These are phyloP conservation scores for Suillus occidentalis DNA, from an alignment of 768 basidiomycete species.

Conservation along the genomic window DNA sequence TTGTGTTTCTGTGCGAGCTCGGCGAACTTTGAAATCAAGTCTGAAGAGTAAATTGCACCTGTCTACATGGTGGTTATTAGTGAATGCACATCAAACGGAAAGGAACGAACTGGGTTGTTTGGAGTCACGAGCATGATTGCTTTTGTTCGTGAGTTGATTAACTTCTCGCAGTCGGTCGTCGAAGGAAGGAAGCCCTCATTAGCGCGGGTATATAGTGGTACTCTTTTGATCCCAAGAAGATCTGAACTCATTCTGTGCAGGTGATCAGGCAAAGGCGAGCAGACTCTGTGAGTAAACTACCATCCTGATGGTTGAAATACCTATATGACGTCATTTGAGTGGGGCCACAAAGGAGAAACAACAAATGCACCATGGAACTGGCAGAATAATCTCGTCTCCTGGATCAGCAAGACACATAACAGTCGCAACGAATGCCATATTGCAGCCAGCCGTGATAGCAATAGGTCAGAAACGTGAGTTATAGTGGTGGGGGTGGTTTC, in stretches of 20 bases:
- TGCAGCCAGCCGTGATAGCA: constrained; percentile 71
- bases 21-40: constrained; percentile 58
- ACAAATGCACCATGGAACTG: constrained; percentile 59
- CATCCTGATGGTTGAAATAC: constrained; percentile 68
- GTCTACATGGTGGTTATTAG: constrained; percentile 40
- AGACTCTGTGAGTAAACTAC: neutral
- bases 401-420: constrained; percentile 65
- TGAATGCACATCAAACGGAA: neutral
- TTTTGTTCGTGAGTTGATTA: constrained; percentile 59
- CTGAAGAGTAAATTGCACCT: constrained; percentile 64
- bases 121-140: constrained; percentile 78
- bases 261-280: constrained; percentile 2
- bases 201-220: constrained; percentile 53
- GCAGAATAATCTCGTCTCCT: constrained; percentile 74
- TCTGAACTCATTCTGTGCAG: too few species aligned
- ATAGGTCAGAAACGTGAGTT: constrained; percentile 32
- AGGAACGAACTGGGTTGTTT: constrained; percentile 63
- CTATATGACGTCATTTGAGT: constrained; percentile 25
- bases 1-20: constrained; percentile 51
- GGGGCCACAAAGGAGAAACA: neutral
- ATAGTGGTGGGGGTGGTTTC: too few species aligned
- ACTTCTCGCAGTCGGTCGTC: constrained; percentile 41
- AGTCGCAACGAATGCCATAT: constrained; percentile 65
- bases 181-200: constrained; percentile 63
- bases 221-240: constrained; percentile 57